Base-by-base conservation (phyloP, 2,329 filamentous ascomycete genomes). In the Metarhizium humberi region DNA sequence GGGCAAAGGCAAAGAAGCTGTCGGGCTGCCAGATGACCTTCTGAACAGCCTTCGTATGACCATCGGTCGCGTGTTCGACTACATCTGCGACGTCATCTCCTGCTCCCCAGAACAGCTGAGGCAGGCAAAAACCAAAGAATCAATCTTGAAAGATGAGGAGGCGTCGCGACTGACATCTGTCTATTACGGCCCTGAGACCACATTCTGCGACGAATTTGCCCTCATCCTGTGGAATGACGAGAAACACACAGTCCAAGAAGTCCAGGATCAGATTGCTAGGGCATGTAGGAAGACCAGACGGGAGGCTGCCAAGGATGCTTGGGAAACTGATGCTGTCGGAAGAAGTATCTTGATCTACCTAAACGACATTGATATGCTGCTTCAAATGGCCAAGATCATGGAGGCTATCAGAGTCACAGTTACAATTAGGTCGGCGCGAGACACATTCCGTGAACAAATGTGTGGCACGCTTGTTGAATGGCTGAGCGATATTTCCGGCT, bases 361-460 rank as follows among this genome's bases (percentile, higher is more conserved):
- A 14, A 77, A 75, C 29, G 85, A 95, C 67, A 75, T 97, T 43
- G 77, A 84, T 32, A 78, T 81, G 42, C 79, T 99, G 13, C 76
- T 99, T 16, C 74, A 75, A 14, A 92, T 94, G 71, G 89, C 92
- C 5, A 87, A 84, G 60, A 85, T 94, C 25, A 88, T 99, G 60
- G 94, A 99, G 71, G 86, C 95, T 58, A 96, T 99, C 69, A 92
- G 95, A 67, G 84, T 99, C 56, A 97, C 94, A 0, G 90, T 96
- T 51, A 99, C 94, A 0, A 91, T 99, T 58, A 84, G 94, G 48
- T 96, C 92, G 10, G 85, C 94, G 5, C 82, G 95, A 62, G 94
- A 99, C 71, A 97, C 91, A 0, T 99, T 97, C 73, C 82, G 94
- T 57, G 94, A 99, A 68, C 89, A 97, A 68, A 99, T 99, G 95